phyloP scores from a whole-genome alignment of 2,329 filamentous ascomycete genomes.

The Ophiognomonia clavigignenti-juglandacearum region DNA sequence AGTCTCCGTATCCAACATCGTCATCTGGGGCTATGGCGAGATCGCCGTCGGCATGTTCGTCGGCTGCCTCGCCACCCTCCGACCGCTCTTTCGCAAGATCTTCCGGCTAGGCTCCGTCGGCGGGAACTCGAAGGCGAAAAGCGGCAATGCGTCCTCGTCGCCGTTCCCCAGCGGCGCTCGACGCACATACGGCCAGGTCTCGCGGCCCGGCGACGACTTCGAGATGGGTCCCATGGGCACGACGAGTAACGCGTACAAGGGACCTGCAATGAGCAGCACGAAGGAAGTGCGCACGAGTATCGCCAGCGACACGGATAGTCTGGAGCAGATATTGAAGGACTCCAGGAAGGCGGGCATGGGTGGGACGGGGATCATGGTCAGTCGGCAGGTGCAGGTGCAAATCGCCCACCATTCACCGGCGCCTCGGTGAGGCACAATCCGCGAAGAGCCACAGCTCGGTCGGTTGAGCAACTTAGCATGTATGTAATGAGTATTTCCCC shows the following conservation, averaged over 20 bases:
- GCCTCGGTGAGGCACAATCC: too few species aligned
- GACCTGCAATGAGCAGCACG: background rate
- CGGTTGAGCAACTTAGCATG: too few species aligned
- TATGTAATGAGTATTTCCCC: too few species aligned
- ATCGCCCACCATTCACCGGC: too few species aligned
- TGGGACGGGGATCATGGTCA: slow-evolving; percentile 8
- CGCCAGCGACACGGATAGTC: slow-evolving; percentile 7
- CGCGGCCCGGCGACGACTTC: background rate
- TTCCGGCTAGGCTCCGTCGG: slow-evolving; percentile 12
- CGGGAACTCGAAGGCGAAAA: slow-evolving; percentile 4
- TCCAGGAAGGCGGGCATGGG: background rate
- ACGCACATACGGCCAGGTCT: slow-evolving; percentile 10
- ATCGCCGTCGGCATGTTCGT: slow-evolving; percentile 13
- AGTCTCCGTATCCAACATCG: slow-evolving; percentile 10
- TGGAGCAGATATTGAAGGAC: slow-evolving; percentile 11
- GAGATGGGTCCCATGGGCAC: slow-evolving; percentile 13
- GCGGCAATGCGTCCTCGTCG: background rate
- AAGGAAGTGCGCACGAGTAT: background rate
- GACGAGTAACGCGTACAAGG: slow-evolving; percentile 10
- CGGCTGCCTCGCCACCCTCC: slow-evolving; percentile 13
- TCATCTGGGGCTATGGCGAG: slow-evolving; percentile 15
- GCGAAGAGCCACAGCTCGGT: too few species aligned
- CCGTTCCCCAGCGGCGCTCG: slow-evolving; percentile 10
- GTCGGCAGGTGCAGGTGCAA: slow-evolving; percentile 12
- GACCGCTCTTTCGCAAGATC: slow-evolving; percentile 11